Evolutionary conservation across 2,329 filamentous ascomycete species (phyloP).

Genomic region (Fusarium sororula): DNA sequence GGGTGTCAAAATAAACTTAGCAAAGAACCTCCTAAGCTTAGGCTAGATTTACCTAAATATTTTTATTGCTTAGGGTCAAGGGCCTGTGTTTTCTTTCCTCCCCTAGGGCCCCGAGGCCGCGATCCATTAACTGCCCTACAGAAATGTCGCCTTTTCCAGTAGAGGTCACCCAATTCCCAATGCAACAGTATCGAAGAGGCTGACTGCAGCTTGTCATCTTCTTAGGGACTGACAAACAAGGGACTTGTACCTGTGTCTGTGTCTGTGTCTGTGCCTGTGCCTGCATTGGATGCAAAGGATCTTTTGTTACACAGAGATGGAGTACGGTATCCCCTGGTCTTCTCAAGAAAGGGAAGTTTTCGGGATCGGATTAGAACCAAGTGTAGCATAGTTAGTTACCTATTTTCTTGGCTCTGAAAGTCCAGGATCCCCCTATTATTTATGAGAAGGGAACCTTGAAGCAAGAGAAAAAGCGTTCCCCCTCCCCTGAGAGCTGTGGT

Average conservation of each 20-base stretch:
- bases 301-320: constrained; percentile 29
- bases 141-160: neutral
- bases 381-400: constrained; percentile 14
- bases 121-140: neutral
- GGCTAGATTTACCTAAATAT: too few relatives aligned
- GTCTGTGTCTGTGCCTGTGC: neutral
- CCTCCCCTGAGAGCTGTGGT: constrained; percentile 4
- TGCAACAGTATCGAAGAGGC: constrained; percentile 10
- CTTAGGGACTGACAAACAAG: neutral
- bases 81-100: too few relatives aligned
- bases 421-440: constrained; percentile 4
- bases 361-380: constrained; percentile 2
- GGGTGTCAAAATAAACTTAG: too few relatives aligned
- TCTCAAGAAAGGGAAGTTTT: neutral
- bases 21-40: too few relatives aligned
- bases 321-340: neutral
- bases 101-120: neutral
- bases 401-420: constrained; percentile 3
- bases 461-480: neutral
- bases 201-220: constrained; percentile 28
- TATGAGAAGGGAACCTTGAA: neutral
- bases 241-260: neutral
- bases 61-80: too few relatives aligned
- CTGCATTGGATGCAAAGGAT: constrained; percentile 20
- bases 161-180: constrained; percentile 8